Percentiles rank a stretch among this genome's conserved stretches.
phyloP scores from a whole-genome alignment of 2,329 filamentous ascomycete genomes.

The Magnaporthiopsis incrustans region DNA sequence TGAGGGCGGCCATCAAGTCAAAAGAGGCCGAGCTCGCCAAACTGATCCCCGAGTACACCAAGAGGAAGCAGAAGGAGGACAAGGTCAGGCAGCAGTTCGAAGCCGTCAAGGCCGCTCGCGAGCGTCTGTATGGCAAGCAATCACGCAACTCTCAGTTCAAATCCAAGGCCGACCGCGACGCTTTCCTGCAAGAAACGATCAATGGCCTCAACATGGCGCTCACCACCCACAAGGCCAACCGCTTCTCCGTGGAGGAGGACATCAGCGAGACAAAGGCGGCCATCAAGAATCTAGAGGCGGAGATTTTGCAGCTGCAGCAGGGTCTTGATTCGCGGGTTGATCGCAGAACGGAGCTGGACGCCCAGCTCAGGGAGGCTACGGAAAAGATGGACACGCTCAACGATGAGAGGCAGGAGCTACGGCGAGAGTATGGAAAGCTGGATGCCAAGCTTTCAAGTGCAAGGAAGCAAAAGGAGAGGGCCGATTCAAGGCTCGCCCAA shows the following conservation, averaged over 20 bases:
- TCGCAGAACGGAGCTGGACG: constrained; percentile 62
- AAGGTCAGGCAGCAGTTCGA: constrained; percentile 65
- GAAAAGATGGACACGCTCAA: constrained; percentile 70
- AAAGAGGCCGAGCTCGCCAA: constrained; percentile 70
- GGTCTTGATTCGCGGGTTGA: constrained; percentile 76
- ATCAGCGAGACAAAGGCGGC: constrained; percentile 34
- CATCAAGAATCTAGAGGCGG: constrained; percentile 50
- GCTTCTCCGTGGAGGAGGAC: constrained; percentile 77
- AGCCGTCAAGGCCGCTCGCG: constrained; percentile 64
- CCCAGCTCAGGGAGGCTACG: constrained; percentile 68
- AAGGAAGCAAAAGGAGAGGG: constrained; percentile 65
- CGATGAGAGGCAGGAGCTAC: constrained; percentile 81
- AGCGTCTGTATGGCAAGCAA: constrained; percentile 85
- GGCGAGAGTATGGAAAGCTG: constrained; percentile 82
- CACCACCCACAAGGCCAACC: constrained; percentile 73
- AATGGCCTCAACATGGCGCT: constrained; percentile 69
- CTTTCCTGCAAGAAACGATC: constrained; percentile 73
- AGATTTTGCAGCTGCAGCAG: constrained; percentile 64
- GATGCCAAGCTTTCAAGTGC: constrained; percentile 69
- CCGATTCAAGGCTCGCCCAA: constrained; percentile 69
- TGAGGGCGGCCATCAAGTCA: constrained; percentile 64
- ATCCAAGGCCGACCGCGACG: constrained; percentile 81
- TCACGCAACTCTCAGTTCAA: constrained; percentile 79
- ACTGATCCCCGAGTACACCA: constrained; percentile 69
- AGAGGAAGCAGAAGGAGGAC: constrained; percentile 65